phyloP scores from a whole-genome alignment of 139 green algal genomes.

The Ettlia oleoabundans region DNA sequence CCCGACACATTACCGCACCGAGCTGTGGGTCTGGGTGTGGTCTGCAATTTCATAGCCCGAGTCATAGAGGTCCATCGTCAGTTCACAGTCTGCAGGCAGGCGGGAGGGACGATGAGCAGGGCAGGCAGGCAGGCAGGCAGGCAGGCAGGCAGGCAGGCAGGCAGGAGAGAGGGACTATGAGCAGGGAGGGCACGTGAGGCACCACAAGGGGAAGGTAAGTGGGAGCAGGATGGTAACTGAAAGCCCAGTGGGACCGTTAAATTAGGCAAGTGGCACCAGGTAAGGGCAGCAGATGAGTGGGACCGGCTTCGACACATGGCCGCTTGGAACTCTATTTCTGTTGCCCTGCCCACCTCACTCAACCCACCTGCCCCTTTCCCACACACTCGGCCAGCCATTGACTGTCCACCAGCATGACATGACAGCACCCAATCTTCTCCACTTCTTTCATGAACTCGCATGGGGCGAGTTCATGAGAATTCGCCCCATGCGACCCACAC shows the following conservation, averaged over 20 bases:
- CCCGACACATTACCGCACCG: not conserved
- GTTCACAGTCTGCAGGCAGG: conserved; percentile 12
- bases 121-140: too few species aligned
- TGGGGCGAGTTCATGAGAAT: not conserved
- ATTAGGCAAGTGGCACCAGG: too few species aligned
- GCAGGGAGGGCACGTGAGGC: too few species aligned
- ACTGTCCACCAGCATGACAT: too few species aligned
- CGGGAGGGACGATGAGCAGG: not conserved
- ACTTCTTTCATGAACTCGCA: not conserved
- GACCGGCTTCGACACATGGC: not conserved
- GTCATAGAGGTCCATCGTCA: not conserved
- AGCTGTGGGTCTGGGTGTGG: not conserved
- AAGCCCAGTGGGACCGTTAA: too few species aligned
- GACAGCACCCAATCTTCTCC: too few species aligned
- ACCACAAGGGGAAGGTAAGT: too few species aligned
- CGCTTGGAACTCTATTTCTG: too few species aligned
- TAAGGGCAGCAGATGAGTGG: not conserved
- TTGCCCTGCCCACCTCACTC: not conserved
- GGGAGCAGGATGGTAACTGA: too few species aligned
- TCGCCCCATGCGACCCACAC: not conserved
- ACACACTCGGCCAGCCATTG: too few species aligned
- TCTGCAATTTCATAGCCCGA: conserved; percentile 1
- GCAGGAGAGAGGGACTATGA: too few species aligned
- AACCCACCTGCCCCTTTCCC: not conserved
- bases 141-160: too few species aligned